Base-by-base conservation (phyloP, 805 yeast species). In the Candida methanosorbosa region DNA sequence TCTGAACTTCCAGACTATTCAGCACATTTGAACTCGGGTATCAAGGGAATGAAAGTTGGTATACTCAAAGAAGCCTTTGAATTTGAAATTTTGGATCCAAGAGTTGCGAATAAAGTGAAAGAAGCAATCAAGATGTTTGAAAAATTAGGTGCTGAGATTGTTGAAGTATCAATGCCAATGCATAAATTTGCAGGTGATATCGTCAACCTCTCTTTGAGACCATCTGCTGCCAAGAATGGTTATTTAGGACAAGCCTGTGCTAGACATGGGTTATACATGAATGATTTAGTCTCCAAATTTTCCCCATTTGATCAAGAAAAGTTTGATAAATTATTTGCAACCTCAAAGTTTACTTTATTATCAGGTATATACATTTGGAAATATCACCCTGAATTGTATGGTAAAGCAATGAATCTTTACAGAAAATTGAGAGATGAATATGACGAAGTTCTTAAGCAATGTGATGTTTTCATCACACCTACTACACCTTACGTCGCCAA, bases 101-200 rank as follows among this genome's bases (percentile, higher is more conserved):
- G 54, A 21, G 49, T 60, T 46, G 48, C 44, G 26, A 39, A 33
- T 9, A 48, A 46, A 33, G 51, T 58, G 32, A 32, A 38, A 14
- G 47, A 45, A 27, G 61, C 64, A 3, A 49, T 51, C 28, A 49
- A 51, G 23, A 48, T 47, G 29, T 50, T 56, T 37, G 42, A 45
- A 32, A 44, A 37, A 7, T 38, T 59, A 4, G 64, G 63, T n/a
- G 60, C 57, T 22, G 50, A 49, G 18, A 56, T 60, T 4, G 50
- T 44, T 15, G 64, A 59, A 32, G 44, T 61, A 13, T 54, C 61
- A 9, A 43, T 60, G 32, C 66, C 65, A 11, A 41, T 53, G 38
- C 66, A 61, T 38, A 37, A 56, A 3, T 45, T 47, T 29, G 66
- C 63, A 9, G 61, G 66, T 7, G 57, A 56, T 24, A 50, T 61